These are phyloP conservation scores for Venustampulla echinocandica DNA, from an alignment of 495 filamentous ascomycete genomes.

Conservation along the genomic window DNA sequence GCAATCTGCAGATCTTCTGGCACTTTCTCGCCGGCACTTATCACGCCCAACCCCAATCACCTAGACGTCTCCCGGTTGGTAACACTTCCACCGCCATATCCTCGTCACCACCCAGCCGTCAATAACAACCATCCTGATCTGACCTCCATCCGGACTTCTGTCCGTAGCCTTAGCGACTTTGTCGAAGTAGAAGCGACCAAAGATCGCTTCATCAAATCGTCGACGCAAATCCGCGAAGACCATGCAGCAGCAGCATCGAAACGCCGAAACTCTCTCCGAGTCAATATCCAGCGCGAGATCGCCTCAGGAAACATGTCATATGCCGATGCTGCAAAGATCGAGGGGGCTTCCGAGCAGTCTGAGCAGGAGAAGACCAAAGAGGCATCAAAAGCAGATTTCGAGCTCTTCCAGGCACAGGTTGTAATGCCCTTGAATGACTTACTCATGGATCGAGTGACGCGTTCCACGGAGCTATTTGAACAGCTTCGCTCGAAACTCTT, in stretches of 20 bases:
- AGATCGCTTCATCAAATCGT: conserved; percentile 42
- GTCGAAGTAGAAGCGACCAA: conserved; percentile 62
- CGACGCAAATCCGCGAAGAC: conserved; percentile 35
- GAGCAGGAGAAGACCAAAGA: conserved; percentile 57
- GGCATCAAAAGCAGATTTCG: conserved; percentile 61
- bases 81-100: conserved; percentile 87
- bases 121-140: conserved; percentile 93
- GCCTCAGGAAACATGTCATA: conserved; percentile 67
- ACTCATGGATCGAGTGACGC: conserved; percentile 53
- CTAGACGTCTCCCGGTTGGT: conserved; percentile 88
- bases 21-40: conserved; percentile 22
- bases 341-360: conserved; percentile 57
- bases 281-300: conserved; percentile 66
- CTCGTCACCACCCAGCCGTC: conserved; percentile 85
- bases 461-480: conserved; percentile 58
- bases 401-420: conserved; percentile 64
- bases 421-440: conserved; percentile 70
- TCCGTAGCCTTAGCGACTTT: conserved; percentile 70
- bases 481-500: conserved; percentile 63
- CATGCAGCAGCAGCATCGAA: conserved; percentile 33
- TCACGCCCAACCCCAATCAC: conserved; percentile 35
- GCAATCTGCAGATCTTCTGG: conserved; percentile 12
- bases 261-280: conserved; percentile 35
- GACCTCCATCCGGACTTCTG: conserved; percentile 60
- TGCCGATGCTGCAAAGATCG: conserved; percentile 62